Evolutionary conservation across 371 early-diverging fungal species (phyloP).

Genomic region (Fennellomyces sp.): DNA sequence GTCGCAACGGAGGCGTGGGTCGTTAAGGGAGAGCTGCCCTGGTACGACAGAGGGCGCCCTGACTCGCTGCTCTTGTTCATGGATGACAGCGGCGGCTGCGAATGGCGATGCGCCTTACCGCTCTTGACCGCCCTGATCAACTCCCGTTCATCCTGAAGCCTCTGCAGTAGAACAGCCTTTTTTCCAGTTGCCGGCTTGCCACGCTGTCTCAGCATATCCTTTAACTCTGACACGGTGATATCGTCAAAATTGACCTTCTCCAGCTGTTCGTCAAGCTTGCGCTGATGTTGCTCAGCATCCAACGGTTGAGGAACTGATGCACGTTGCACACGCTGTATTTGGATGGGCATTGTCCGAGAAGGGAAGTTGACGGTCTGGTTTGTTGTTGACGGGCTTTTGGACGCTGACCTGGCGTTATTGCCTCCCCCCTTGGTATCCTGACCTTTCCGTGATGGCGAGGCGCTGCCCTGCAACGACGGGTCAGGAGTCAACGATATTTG

Average conservation of each 20-base stretch:
- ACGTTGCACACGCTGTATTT: slow-evolving; percentile 27
- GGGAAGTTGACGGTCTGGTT: slow-evolving; percentile 12
- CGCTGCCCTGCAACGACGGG: background rate
- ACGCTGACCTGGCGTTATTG: background rate
- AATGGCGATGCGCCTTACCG: slow-evolving; percentile 20
- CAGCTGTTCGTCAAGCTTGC: slow-evolving; percentile 65
- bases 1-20: slow-evolving; percentile 7
- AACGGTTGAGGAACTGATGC: slow-evolving; percentile 16
- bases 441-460: background rate
- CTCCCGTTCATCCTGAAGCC: slow-evolving; percentile 31
- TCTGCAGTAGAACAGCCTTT: slow-evolving; percentile 56
- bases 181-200: slow-evolving; percentile 76
- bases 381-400: slow-evolving; percentile 1
- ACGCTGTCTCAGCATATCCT: slow-evolving; percentile 73
- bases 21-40: slow-evolving; percentile 14
- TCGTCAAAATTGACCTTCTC: slow-evolving; percentile 73
- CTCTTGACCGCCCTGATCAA: slow-evolving; percentile 32
- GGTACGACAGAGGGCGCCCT: slow-evolving; percentile 22
- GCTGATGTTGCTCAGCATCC: slow-evolving; percentile 56
- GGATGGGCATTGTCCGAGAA: slow-evolving; percentile 32
- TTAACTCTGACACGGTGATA: slow-evolving; percentile 77
- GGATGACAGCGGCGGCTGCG: slow-evolving; percentile 22
- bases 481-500: background rate
- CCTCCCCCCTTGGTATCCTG: slow-evolving; percentile 2
- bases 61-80: slow-evolving; percentile 9